These are phyloP conservation scores for Aspergillus aculeatus DNA, from an alignment of 2,329 filamentous ascomycete species.

Conservation along the genomic window DNA sequence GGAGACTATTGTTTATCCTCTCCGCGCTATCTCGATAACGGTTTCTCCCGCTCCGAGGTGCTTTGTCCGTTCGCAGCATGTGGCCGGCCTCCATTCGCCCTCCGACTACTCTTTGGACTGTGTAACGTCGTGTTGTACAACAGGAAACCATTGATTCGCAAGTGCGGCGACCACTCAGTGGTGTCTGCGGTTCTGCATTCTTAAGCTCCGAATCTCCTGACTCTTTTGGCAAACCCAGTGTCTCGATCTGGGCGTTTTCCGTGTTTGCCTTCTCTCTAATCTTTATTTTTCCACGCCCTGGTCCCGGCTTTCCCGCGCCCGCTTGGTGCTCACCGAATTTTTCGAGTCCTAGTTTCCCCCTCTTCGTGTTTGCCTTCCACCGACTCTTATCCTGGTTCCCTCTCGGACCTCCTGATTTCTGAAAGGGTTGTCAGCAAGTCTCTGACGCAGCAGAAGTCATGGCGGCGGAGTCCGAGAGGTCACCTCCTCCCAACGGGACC, in stretches of 20 bases:
- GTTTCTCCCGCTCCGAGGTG: conserved; percentile 9
- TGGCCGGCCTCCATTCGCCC: conserved; percentile 36
- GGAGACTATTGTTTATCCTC: conserved; percentile 3
- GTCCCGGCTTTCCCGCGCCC: conserved; percentile 12
- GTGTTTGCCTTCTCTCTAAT: conserved; percentile 12
- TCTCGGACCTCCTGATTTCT: conserved; percentile 39
- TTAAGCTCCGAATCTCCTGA: conserved; percentile 15
- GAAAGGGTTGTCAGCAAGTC: conserved; percentile 27
- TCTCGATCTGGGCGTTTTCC: conserved; percentile 2
- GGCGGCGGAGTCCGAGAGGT: conserved; percentile 39
- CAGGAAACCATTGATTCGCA: conserved; percentile 18
- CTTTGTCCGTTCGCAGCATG: conserved; percentile 30
- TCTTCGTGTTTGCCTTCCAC: conserved; percentile 6
- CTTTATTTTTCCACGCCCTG: conserved; percentile 8
- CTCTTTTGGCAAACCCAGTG: conserved; percentile 6
- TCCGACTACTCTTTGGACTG: conserved; percentile 26
- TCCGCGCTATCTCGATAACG: not conserved
- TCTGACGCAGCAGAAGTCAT: conserved; percentile 32
- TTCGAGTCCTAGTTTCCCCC: conserved; percentile 10
- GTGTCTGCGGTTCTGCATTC: conserved; percentile 7
- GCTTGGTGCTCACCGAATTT: conserved; percentile 13
- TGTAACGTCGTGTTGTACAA: conserved; percentile 38
- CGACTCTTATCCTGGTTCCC: conserved; percentile 24
- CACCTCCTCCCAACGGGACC: conserved; percentile 33
- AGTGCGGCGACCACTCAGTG: conserved; percentile 20